phyloP scores from a whole-genome alignment of 371 early-diverging fungal genomes.

The Saksenaea vasiformis region DNA sequence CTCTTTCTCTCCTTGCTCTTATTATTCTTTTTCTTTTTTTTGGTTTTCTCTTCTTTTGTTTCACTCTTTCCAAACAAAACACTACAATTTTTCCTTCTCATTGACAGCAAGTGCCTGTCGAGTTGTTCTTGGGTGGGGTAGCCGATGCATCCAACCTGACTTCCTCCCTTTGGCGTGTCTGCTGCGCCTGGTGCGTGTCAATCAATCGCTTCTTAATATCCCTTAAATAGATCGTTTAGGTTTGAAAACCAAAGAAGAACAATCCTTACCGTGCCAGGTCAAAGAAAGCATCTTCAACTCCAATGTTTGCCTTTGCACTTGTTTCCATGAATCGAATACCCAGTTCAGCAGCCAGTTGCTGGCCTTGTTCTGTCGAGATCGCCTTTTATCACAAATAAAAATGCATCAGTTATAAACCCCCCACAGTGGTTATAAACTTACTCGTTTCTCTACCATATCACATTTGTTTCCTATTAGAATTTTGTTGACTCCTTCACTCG shows the following conservation, averaged over 20 bases:
- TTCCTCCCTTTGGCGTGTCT: slow-evolving; percentile 50
- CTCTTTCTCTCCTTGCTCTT: background rate
- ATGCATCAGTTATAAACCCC: background rate
- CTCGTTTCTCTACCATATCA: slow-evolving; percentile 90
- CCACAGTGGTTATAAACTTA: slow-evolving; percentile 40
- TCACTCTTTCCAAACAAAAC: background rate
- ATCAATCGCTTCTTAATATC: slow-evolving; percentile 56
- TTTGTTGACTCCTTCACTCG: slow-evolving; percentile 96
- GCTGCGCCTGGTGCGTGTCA: slow-evolving; percentile 54
- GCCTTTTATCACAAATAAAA: slow-evolving; percentile 40
- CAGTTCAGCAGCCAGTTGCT: slow-evolving; percentile 86
- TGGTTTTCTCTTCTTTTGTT: background rate
- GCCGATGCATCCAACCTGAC: slow-evolving; percentile 37
- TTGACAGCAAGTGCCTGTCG: slow-evolving; percentile 28
- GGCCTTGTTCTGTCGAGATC: slow-evolving; percentile 75
- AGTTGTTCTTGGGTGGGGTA: slow-evolving; percentile 25
- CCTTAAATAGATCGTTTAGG: slow-evolving; percentile 18
- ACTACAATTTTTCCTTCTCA: slow-evolving; percentile 8
- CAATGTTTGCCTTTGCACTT: slow-evolving; percentile 94
- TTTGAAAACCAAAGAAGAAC: background rate
- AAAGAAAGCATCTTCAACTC: slow-evolving; percentile 98
- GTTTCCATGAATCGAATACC: slow-evolving; percentile 94
- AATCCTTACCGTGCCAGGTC: slow-evolving; percentile 85
- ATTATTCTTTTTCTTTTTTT: background rate
- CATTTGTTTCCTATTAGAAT: slow-evolving; percentile 99